Evolutionary conservation across 208 protist genomes (phyloP), one percentile per base, ranked within the genome.

Genomic region (Porcisia hertigi): DNA sequence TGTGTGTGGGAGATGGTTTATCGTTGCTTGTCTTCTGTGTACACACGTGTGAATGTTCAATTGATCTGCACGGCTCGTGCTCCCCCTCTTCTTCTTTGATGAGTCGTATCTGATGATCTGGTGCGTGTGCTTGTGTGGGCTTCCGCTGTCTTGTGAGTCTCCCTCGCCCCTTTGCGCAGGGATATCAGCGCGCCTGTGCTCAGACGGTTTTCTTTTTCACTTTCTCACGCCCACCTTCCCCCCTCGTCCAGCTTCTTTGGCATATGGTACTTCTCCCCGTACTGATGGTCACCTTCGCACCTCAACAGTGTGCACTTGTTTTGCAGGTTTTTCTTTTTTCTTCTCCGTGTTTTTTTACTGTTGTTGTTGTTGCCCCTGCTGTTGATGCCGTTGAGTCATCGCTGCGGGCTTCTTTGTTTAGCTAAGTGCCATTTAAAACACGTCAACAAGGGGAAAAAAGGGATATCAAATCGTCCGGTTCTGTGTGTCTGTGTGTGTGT

Each of bases 341-440:
- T 14, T 52, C 34, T 67, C 20, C n/a, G n/a, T n/a, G n/a, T 45
- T 65, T n/a, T n/a, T n/a, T n/a, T n/a, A n/a, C n/a, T n/a, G n/a
- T 14, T 49, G 25, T n/a, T 14, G 20, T 49, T 18, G 41, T 34
- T 2, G 62, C 41, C 41, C 41, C 20, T n/a, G 39, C 45, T 67
- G 62, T 49, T 34, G 41, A 49, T 34, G 39, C 20, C 14, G 62
- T 52, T 52, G 3, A 18, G 11, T 67, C 45, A 11, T 67, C 7
- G 9, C 62, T 18, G 20, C 45, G 62, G 23, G 39, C 41, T 45
- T 6, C 3, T 18, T 45, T 45, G 62, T 67, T 36, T 67, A 45
- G 62, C 62, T 67, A 67, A 67, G 62, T 67, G 62, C 41, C 62
- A 67, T 67, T 49, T 34, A 49, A 67, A 67, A 5, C 16, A 49